Evolutionary conservation across 2,329 filamentous ascomycete genomes (phyloP).

Genomic region (Aureobasidium leucospermi): DNA sequence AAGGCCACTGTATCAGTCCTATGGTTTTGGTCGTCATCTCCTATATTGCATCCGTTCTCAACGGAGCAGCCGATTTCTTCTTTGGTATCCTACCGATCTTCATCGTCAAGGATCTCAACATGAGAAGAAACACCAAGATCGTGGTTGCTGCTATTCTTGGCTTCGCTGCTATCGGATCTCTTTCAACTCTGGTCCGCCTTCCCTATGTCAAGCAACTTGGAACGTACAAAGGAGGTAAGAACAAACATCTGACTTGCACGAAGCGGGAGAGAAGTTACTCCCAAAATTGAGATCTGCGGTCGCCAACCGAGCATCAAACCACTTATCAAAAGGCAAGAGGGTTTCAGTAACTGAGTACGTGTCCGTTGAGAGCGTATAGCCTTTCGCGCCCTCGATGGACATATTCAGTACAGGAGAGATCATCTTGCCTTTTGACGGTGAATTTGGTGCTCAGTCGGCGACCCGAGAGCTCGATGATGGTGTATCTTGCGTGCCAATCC

Average conservation of each 20-base stretch:
- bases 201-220: slow-evolving; percentile 35
- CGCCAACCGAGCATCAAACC: no score
- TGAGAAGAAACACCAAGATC: slow-evolving; percentile 27
- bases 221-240: slow-evolving; percentile 27
- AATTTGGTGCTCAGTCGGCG: no score
- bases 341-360: no score
- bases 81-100: slow-evolving; percentile 30
- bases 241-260: slow-evolving; percentile 21
- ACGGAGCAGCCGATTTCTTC: slow-evolving; percentile 30
- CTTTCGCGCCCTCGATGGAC: no score
- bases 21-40: slow-evolving; percentile 11
- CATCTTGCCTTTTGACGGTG: no score
- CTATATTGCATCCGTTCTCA: slow-evolving; percentile 20
- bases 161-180: slow-evolving; percentile 23
- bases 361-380: no score
- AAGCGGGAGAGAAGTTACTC: no score
- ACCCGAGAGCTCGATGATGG: no score
- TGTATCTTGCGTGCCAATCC: no score
- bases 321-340: slow-evolving; percentile 35
- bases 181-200: slow-evolving; percentile 41
- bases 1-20: slow-evolving; percentile 17
- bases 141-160: slow-evolving; percentile 28
- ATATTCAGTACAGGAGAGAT: no score
- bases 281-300: no score
- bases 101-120: slow-evolving; percentile 31